These are phyloP conservation scores for Clitoria ternatea DNA, from an alignment of 306 rosid species.

Conservation along the genomic window DNA sequence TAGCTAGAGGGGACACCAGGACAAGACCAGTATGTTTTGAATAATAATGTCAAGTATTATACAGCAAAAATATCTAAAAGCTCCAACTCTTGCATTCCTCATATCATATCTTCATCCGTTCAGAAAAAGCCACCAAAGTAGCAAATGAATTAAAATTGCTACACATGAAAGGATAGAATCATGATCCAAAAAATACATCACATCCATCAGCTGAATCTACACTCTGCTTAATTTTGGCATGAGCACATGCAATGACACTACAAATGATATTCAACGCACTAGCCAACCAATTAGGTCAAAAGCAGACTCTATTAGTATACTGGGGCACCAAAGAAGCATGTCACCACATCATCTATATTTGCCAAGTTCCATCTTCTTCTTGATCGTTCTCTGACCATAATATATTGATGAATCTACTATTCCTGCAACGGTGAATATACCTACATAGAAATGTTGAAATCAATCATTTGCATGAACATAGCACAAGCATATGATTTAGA, in stretches of 20 bases:
- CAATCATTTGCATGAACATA: slow-evolving; percentile 6
- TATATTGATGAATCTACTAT: slow-evolving; percentile 73
- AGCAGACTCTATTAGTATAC: slow-evolving; percentile 14
- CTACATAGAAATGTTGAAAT: slow-evolving; percentile 31
- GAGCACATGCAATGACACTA: slow-evolving; percentile 1
- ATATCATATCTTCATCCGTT: neutral
- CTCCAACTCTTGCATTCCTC: slow-evolving; percentile 10
- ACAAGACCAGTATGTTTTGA: neutral
- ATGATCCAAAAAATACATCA: slow-evolving; percentile 10
- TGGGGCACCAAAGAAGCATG: slow-evolving; percentile 5
- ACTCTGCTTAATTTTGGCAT: slow-evolving; percentile 10
- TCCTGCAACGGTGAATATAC: slow-evolving; percentile 77
- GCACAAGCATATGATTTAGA: neutral
- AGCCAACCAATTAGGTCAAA: slow-evolving; percentile 2
- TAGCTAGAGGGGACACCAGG: neutral
- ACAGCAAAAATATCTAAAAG: neutral
- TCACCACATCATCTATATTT: slow-evolving; percentile 41
- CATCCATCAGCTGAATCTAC: slow-evolving; percentile 7
- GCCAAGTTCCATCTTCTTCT: slow-evolving; percentile 64
- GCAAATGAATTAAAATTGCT: slow-evolving; percentile 8
- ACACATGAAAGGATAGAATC: neutral
- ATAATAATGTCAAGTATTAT: neutral
- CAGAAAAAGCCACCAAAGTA: neutral
- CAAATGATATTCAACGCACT: slow-evolving; percentile 8
- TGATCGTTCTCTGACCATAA: slow-evolving; percentile 65